Evolutionary conservation across 805 yeast species (phyloP), one percentile per base, ranked within the genome.

Genomic region (Diddensiella caesifluorescens): DNA sequence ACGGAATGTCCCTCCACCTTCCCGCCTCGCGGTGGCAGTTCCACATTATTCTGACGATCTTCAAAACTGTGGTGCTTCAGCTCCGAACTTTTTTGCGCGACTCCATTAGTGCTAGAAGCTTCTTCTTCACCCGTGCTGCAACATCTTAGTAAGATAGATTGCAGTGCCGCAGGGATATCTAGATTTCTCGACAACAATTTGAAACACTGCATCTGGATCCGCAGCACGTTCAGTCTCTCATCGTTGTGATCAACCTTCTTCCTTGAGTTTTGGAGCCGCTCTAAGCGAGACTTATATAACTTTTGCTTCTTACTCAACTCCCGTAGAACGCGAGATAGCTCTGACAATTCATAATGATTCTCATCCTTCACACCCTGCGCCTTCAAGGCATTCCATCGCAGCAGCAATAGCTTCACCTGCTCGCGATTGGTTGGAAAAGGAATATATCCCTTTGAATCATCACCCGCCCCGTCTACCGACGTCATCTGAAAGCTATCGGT

Each of bases 151-250:
- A 72, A 54, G 23, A 66, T 48, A 61, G 69, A 51, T 46, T 76
- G 79, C 28, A 80, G 59, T 33, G 66, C 70, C 25, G 63, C 74
- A 3, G 84, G 82, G 10, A 80, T 65, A 18, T 76, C 75, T 25
- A 74, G 60, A 47, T 67, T 71, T 42, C 77, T 76, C 29, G 77
- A 69, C 33, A 85, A 65, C 43, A 75, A 65, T 57, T 80, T 77
- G 57, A 79, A 78, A 0, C 92, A 85, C 33, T 80, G 79, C 33
- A 82, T 73, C 60, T 84, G 94, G 36, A 79, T 75, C 49, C 79
- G 77, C 41, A 83, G 63, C 23, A 80, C 62, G 45, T 75, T 76
- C 37, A 79, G 69, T 5, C 29, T 21, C 18, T 44, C 27, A 12
- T 18, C 35, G 12, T n/a, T 30, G 9, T 30, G 23, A 16, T 39